These are phyloP conservation scores for Trichophyton benhamiae DNA, from an alignment of 2,329 filamentous ascomycete species.

Conservation along the genomic window DNA sequence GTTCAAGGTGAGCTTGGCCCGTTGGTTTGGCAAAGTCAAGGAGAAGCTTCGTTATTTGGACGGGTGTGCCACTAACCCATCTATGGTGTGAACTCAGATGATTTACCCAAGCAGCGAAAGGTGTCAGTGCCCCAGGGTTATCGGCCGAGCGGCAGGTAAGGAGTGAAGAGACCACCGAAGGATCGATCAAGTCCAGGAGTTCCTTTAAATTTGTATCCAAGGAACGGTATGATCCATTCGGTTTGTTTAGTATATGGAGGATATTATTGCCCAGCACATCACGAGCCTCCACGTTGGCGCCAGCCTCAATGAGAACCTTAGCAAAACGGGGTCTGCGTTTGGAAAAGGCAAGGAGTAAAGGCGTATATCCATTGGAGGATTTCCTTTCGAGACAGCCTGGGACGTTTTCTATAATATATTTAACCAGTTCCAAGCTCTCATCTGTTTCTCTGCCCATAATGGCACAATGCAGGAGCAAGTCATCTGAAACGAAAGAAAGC, in stretches of 20 bases:
- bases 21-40: constrained; percentile 7
- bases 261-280: constrained; percentile 54
- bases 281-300: constrained; percentile 56
- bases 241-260: constrained; percentile 46
- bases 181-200: constrained; percentile 48
- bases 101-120: constrained; percentile 49
- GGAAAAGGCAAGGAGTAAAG: constrained; percentile 54
- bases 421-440: constrained; percentile 43
- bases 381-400: constrained; percentile 54
- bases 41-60: neutral
- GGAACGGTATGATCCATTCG: neutral
- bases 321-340: constrained; percentile 27
- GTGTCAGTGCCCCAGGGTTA: constrained; percentile 20
- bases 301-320: constrained; percentile 51
- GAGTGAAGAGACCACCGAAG: constrained; percentile 35
- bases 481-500: constrained; percentile 15
- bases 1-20: constrained; percentile 32
- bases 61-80: neutral
- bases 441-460: constrained; percentile 36
- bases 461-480: constrained; percentile 53
- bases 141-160: constrained; percentile 22
- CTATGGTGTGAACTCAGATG: neutral
- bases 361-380: constrained; percentile 39
- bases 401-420: constrained; percentile 51
- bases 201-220: constrained; percentile 34